A percentile compares a stretch with the other conserved stretches of the same genome.
Conservation (phyloP, 1,284 basidiomycete genomes). For the Trametes polyzona region DNA sequence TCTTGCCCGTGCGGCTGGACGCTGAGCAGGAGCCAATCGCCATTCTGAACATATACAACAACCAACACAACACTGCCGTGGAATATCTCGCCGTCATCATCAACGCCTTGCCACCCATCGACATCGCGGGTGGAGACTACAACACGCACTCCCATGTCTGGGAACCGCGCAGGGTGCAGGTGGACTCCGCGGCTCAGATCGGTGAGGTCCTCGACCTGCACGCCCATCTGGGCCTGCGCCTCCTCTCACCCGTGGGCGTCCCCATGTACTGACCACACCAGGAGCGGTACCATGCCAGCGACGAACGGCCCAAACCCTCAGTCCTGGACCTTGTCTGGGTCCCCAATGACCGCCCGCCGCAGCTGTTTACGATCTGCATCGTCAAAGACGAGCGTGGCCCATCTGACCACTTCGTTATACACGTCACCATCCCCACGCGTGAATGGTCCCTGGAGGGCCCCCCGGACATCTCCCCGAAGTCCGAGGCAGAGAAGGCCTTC, state of each 20-base stretch:
- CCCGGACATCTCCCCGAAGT: neutral
- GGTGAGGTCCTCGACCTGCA: slow-evolving; percentile 10
- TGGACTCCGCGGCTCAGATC: neutral
- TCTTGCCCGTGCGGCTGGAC: neutral
- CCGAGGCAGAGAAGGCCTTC: slow-evolving; percentile 1
- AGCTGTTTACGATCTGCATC: neutral
- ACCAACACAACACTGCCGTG: neutral
- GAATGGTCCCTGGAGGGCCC: slow-evolving; percentile 1
- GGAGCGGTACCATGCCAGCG: neutral
- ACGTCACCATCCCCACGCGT: neutral
- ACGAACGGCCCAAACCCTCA: no score
- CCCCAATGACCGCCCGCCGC: neutral
- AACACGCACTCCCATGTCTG: slow-evolving; percentile 9
- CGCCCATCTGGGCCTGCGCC: slow-evolving; percentile 5
- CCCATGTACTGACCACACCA: neutral
- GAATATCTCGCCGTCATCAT: slow-evolving; percentile 4
- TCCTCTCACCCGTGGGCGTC: neutral
- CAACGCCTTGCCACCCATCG: neutral
- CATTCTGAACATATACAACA: slow-evolving; percentile 11
- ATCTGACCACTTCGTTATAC: slow-evolving; percentile 4
- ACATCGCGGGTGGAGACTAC: slow-evolving; percentile 6
- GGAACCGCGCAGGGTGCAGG: slow-evolving; percentile 2
- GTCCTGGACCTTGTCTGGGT: slow-evolving; percentile 13
- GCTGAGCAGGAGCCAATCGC: neutral
- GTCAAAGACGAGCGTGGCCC: slow-evolving; percentile 1